Percentiles rank a stretch among this genome's conserved stretches.
These are phyloP conservation scores for Lyophyllum shimeji DNA, from an alignment of 768 basidiomycete genomes.

Conservation along the genomic window DNA sequence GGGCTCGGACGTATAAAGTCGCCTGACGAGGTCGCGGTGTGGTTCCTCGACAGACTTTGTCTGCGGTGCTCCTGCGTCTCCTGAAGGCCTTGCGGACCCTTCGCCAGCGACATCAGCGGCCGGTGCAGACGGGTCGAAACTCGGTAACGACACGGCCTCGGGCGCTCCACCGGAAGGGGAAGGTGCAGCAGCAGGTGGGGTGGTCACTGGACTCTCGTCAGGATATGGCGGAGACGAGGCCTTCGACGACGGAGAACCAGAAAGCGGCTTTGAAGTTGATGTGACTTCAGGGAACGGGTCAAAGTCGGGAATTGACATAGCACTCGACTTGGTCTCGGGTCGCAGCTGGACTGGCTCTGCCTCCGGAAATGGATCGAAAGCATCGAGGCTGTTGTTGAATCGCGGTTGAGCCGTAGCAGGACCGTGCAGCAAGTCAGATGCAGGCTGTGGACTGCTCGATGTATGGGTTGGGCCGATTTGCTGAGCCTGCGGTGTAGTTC, in stretches of 20 bases:
- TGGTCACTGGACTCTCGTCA: background rate
- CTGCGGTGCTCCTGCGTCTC: background rate
- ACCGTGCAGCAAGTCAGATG: background rate
- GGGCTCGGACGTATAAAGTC: background rate
- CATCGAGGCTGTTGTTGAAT: background rate
- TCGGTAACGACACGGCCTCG: background rate
- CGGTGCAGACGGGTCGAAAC: background rate
- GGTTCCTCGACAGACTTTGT: background rate
- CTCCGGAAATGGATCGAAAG: constrained; percentile 5
- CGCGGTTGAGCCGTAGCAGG: background rate
- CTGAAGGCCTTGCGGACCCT: background rate
- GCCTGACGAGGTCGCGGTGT: background rate
- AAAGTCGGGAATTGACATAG: background rate
- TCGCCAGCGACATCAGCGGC: background rate
- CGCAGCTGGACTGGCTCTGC: background rate
- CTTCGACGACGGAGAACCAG: background rate
- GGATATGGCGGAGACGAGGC: background rate
- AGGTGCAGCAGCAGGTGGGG: background rate
- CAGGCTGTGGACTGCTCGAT: too few relatives aligned
- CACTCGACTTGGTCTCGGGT: background rate
- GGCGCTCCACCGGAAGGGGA: background rate
- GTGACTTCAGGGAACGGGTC: background rate
- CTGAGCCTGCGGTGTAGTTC: background rate
- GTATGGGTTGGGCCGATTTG: background rate
- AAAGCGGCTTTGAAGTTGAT: background rate